These are phyloP conservation scores for Globisporangium irregulare DNA, from an alignment of 352 stramenopile genomes.

Conservation along the genomic window DNA sequence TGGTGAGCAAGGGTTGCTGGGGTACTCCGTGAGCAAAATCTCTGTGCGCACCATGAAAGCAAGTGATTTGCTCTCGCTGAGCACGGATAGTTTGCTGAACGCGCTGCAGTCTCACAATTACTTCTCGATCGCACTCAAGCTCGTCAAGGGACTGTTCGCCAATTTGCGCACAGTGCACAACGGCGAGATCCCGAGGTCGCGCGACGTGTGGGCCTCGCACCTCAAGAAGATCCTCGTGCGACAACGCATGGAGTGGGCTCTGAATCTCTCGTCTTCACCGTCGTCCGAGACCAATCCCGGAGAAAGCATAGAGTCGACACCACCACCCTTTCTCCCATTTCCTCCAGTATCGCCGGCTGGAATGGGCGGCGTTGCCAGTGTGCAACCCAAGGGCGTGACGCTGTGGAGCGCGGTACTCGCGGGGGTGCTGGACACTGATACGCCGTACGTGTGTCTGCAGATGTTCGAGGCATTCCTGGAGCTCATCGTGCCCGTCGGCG, in stretches of 20 bases:
- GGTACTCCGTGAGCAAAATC: slow-evolving; percentile 37
- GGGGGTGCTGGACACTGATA: slow-evolving; percentile 21
- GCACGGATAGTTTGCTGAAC: slow-evolving; percentile 9
- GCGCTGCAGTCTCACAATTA: slow-evolving; percentile 21
- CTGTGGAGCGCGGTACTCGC: slow-evolving; percentile 24
- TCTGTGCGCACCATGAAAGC: slow-evolving; percentile 21
- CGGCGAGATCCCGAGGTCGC: slow-evolving; percentile 9
- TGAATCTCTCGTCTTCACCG: slow-evolving; percentile 6
- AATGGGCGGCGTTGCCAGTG: not conserved
- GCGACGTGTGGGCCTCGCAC: slow-evolving; percentile 17
- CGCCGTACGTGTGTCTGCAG: slow-evolving; percentile 31
- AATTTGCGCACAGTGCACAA: slow-evolving; percentile 7
- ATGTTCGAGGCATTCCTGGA: slow-evolving; percentile 43
- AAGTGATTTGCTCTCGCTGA: slow-evolving; percentile 22
- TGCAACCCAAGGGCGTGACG: slow-evolving; percentile 11
- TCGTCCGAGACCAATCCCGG: not conserved
- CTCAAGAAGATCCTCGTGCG: slow-evolving; percentile 21
- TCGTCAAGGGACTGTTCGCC: slow-evolving; percentile 18
- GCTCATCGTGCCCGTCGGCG: slow-evolving; percentile 29
- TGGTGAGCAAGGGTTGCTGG: slow-evolving; percentile 54
- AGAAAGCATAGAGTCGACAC: not conserved
- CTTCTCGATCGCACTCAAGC: slow-evolving; percentile 20
- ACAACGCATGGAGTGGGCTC: slow-evolving; percentile 19
- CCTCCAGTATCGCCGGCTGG: not conserved
- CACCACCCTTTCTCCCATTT: slow-evolving; percentile 5